Evolutionary conservation across 257 asterid species (phyloP), one percentile per base, ranked within the genome.

Genomic region (Ophiorrhiza pumila): DNA sequence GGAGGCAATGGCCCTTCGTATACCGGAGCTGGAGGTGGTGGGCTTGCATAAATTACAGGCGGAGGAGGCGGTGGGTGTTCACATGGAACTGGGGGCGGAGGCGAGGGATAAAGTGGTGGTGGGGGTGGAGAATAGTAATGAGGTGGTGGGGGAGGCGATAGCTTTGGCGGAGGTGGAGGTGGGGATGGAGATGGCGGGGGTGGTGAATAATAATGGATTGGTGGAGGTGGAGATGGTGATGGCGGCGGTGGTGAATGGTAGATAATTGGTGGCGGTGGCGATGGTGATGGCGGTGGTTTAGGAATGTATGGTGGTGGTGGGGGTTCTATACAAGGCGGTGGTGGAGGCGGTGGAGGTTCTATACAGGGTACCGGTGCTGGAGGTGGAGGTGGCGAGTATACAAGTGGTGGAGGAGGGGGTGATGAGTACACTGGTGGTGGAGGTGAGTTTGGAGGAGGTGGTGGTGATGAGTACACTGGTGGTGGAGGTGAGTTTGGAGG

Each of bases 1-100:
- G 97, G 97, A 74, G 97, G 95, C 78, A 91, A 71, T 50, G 97
- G 97, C 59, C 96, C 97, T 83, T 86, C 90, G 55, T 87, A 91
- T 57, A 84, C 82, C 10, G 97, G 95, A 57, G 88, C 37, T n/a
- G 96, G 96, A 0, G 97, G 96, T 0, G 95, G 96, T 11, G 87
- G 74, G 57, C 76, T 74, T 18, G 23, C 61, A 23, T 78, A 74
- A 22, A 61, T 57, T 27, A 52, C 27, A 18, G 81, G 77, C 10
- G 72, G 78, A 25, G 78, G 76, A 20, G 83, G 74, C 23, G 84
- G 76, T 17, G 81, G 74, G 0, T 61, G n/a, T 53, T 52, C 53
- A 29, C 71, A 64, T 10, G 70, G 76, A 41, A 70, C 29, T 57
- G 83, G 75, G 1, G 83, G 80, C 0, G 83, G 76, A 34, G 80